These are phyloP conservation scores for Solanum ossicruentum DNA, from an alignment of 257 asterid species.

Conservation along the genomic window DNA sequence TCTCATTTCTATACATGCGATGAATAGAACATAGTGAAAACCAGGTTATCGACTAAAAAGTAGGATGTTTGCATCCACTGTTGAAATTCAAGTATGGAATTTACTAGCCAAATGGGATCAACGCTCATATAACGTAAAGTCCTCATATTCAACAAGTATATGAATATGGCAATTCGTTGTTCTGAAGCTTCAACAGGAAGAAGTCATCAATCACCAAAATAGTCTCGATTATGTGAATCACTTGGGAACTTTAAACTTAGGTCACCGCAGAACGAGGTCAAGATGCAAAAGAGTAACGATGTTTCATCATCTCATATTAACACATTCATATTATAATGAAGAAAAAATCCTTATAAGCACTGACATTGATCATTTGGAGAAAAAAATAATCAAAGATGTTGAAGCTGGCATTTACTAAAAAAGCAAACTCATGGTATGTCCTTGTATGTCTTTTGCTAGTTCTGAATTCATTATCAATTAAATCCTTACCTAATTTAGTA, in stretches of 20 bases:
- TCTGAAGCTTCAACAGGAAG: background rate
- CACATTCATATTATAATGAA: background rate
- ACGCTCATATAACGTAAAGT: background rate
- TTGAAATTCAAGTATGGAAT: background rate
- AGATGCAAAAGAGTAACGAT: background rate
- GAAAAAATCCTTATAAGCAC: background rate
- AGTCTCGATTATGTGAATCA: background rate
- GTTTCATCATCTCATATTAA: background rate
- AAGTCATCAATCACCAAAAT: background rate
- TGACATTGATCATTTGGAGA: background rate
- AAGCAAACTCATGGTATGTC: background rate
- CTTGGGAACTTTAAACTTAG: background rate
- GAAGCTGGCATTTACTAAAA: background rate
- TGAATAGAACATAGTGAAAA: background rate
- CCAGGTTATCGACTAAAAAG: background rate
- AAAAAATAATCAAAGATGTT: background rate
- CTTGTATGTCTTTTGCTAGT: background rate
- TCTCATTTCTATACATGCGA: background rate
- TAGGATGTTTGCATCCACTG: background rate
- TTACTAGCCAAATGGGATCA: background rate
- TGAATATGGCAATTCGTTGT: background rate
- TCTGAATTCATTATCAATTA: background rate
- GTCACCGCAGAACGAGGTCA: background rate
- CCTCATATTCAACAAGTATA: background rate
- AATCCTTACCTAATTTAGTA: background rate